Evolutionary conservation across 768 basidiomycete genomes (phyloP).

Genomic region (Panellus pusillus): DNA sequence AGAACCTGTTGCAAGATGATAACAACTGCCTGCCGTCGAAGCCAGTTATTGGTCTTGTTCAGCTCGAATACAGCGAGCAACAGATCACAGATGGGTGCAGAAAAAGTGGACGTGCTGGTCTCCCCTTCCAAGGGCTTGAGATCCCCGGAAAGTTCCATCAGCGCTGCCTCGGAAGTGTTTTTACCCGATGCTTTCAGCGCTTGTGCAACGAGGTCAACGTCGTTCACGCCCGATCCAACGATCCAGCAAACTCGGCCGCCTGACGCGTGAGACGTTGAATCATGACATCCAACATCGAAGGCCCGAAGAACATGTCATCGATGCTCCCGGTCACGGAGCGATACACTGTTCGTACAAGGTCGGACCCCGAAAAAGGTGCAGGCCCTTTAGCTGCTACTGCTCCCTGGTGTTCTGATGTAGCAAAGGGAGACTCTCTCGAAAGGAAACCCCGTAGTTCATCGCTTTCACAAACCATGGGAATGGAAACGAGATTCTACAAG

Average conservation of each 20-base stretch:
- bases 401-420: conserved; percentile 48
- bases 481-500: conserved; percentile 66
- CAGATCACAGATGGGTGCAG: conserved; percentile 91
- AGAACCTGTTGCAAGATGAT: conserved; percentile 95
- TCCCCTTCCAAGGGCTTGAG: conserved; percentile 84
- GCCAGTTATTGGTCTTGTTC: conserved; percentile 95
- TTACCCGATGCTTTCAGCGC: conserved; percentile 73
- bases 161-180: conserved; percentile 61
- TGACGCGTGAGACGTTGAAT: conserved; percentile 88
- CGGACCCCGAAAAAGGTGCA: conserved; percentile 61
- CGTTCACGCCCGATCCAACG: conserved; percentile 72
- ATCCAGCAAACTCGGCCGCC: conserved; percentile 89
- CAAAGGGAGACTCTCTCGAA: conserved; percentile 84
- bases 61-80: conserved; percentile 93
- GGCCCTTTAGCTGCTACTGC: conserved; percentile 37
- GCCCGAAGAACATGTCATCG: conserved; percentile 96
- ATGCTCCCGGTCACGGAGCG: conserved; percentile 91
- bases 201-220: conserved; percentile 83
- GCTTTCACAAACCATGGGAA: conserved; percentile 78
- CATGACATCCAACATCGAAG: conserved; percentile 94
- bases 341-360: conserved; percentile 85
- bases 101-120: conserved; percentile 85
- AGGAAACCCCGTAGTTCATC: conserved; percentile 82
- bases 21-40: conserved; percentile 91
- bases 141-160: conserved; percentile 74